Percentiles rank a stretch among this genome's conserved stretches.
phyloP scores from a whole-genome alignment of 1,139 yeast genomes.

The Yamadazyma pseudoaaseri region DNA sequence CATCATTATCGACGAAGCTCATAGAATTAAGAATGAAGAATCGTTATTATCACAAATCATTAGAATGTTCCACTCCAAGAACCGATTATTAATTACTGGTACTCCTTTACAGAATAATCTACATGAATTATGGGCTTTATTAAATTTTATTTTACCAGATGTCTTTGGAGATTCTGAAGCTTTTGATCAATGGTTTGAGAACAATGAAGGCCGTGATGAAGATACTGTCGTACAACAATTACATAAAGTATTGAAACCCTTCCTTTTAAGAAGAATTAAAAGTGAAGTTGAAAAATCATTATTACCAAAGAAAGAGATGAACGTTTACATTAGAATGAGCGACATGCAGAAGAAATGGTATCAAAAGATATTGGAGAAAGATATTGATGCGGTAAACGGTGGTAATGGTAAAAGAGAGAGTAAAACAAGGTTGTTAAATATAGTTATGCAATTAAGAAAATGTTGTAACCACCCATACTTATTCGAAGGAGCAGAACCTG shows the following conservation, averaged over 20 bases:
- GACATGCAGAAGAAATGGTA: constrained; percentile 80
- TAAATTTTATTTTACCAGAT: constrained; percentile 74
- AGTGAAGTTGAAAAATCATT: constrained; percentile 78
- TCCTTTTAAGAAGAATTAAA: constrained; percentile 70
- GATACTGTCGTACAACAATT: constrained; percentile 75
- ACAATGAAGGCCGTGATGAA: constrained; percentile 28
- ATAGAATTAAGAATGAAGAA: constrained; percentile 77
- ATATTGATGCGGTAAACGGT: constrained; percentile 81
- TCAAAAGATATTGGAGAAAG: constrained; percentile 71
- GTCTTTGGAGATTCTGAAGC: constrained; percentile 73
- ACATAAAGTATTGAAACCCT: constrained; percentile 83
- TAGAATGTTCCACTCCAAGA: constrained; percentile 66
- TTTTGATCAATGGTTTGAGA: constrained; percentile 71
- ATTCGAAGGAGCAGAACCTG: constrained; percentile 86
- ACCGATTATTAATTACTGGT: constrained; percentile 73
- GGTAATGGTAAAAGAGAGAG: constrained; percentile 74
- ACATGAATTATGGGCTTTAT: constrained; percentile 78
- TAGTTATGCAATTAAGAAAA: constrained; percentile 80
- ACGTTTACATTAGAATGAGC: constrained; percentile 70
- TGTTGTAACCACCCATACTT: constrained; percentile 83
- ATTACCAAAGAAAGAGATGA: constrained; percentile 71
- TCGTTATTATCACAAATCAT: constrained; percentile 73
- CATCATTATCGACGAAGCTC: constrained; percentile 79
- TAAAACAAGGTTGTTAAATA: constrained; percentile 70
- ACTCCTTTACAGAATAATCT: constrained; percentile 79